A percentile compares a stretch with the other conserved stretches of the same genome.
These are phyloP conservation scores for Lathyrus sativus DNA, from an alignment of 306 rosid species.

Conservation along the genomic window DNA sequence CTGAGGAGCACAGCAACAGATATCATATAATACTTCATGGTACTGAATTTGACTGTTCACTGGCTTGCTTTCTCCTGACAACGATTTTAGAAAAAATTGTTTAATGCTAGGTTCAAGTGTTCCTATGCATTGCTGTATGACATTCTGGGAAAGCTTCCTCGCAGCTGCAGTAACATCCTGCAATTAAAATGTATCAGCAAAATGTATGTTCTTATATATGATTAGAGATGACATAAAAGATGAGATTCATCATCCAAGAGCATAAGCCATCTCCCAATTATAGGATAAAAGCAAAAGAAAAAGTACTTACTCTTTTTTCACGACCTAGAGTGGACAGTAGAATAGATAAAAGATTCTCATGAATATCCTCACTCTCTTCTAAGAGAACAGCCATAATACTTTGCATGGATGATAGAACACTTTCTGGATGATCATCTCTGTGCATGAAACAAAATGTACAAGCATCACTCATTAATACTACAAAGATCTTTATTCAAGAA, in stretches of 20 bases:
- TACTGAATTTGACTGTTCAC: constrained; percentile 59
- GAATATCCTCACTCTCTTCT: constrained; percentile 93
- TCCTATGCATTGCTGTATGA: constrained; percentile 68
- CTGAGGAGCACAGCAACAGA: constrained; percentile 85
- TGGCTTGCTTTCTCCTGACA: constrained; percentile 76
- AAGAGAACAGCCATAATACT: constrained; percentile 81
- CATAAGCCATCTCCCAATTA: constrained; percentile 26
- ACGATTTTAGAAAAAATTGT: constrained; percentile 67
- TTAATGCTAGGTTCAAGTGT: constrained; percentile 81
- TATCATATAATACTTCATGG: constrained; percentile 80
- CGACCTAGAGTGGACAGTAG: constrained; percentile 75
- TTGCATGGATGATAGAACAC: constrained; percentile 88
- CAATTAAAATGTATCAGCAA: constrained; percentile 43
- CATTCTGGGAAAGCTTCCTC: constrained; percentile 86
- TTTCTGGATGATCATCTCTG: constrained; percentile 97
- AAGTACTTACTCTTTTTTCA: constrained; percentile 66
- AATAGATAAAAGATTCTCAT: constrained; percentile 63
- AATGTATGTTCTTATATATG: constrained; percentile 27
- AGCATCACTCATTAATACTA: constrained; percentile 32
- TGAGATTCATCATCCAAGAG: constrained; percentile 23
- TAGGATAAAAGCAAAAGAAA: constrained; percentile 19
- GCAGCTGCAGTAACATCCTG: constrained; percentile 83
- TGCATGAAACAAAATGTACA: constrained; percentile 37
- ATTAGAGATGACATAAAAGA: constrained; percentile 25
- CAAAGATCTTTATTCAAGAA: constrained; percentile 28